Conservation (phyloP, 2,329 filamentous ascomycete genomes). For the Epichloe uncinata region DNA sequence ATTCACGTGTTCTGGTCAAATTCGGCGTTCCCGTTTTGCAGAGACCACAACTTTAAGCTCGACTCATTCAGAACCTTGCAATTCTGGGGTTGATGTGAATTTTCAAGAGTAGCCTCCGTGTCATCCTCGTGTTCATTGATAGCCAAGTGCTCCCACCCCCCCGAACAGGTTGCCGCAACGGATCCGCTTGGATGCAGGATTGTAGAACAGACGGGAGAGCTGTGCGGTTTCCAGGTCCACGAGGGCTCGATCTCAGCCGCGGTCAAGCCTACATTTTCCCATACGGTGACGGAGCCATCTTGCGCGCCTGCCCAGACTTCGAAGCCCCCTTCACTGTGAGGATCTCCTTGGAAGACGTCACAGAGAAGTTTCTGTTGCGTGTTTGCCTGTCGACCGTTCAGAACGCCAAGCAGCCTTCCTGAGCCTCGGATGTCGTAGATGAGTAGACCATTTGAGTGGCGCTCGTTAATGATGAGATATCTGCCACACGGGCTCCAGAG, state of each 20-base stretch:
- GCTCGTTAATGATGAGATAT: conserved; percentile 50
- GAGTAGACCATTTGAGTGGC: conserved; percentile 39
- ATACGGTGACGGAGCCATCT: conserved; percentile 41
- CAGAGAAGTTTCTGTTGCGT: conserved; percentile 44
- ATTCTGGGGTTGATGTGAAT: background rate
- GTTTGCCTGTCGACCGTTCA: conserved; percentile 34
- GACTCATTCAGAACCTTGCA: conserved; percentile 5
- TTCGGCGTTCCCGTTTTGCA: background rate
- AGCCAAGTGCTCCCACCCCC: conserved; percentile 32
- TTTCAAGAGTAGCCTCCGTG: background rate
- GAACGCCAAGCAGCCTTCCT: conserved; percentile 39
- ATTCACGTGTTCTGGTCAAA: background rate
- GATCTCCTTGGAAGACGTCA: conserved; percentile 36
- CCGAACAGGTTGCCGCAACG: conserved; percentile 43
- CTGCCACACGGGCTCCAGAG: conserved; percentile 50
- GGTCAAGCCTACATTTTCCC: conserved; percentile 39
- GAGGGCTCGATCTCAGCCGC: conserved; percentile 30
- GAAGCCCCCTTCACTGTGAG: conserved; percentile 27
- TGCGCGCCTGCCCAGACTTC: conserved; percentile 50
- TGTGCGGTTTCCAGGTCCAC: conserved; percentile 38
- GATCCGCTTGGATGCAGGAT: conserved; percentile 40
- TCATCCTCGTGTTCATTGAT: background rate
- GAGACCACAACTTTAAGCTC: conserved; percentile 7
- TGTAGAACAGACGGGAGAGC: conserved; percentile 34
- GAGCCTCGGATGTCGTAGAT: conserved; percentile 51